phyloP scores from a whole-genome alignment of 768 basidiomycete species.

The Thelephora ganbajun region DNA sequence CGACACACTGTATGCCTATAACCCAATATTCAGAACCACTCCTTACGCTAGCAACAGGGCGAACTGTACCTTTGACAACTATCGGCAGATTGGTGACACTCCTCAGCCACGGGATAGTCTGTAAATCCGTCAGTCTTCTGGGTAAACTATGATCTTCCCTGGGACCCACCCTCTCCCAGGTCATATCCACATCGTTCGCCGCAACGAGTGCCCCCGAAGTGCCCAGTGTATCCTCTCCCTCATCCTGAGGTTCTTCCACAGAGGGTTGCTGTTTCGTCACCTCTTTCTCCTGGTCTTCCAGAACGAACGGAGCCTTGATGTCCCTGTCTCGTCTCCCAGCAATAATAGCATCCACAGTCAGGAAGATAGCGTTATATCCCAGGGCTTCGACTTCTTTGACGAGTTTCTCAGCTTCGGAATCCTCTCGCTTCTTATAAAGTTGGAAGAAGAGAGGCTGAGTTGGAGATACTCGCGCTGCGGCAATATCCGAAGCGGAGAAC shows the following conservation, averaged over 20 bases:
- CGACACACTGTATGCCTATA: conserved; percentile 57
- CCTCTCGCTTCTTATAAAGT: conserved; percentile 70
- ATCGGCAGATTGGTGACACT: conserved; percentile 55
- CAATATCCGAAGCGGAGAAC: conserved; percentile 48
- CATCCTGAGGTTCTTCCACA: conserved; percentile 18
- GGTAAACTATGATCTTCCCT: not conserved
- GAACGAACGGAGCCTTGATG: conserved; percentile 41
- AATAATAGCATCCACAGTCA: conserved; percentile 85
- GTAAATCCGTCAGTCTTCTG: not conserved
- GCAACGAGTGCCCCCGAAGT: conserved; percentile 56
- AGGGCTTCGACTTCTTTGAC: conserved; percentile 56
- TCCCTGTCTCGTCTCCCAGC: conserved; percentile 72
- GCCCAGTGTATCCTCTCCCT: conserved; percentile 27
- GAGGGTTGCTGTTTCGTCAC: conserved; percentile 11
- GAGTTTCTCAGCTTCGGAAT: conserved; percentile 50
- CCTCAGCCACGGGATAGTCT: conserved; percentile 71
- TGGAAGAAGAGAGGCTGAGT: conserved; percentile 67
- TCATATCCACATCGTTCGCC: conserved; percentile 63
- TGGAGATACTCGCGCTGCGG: conserved; percentile 35
- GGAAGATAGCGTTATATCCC: conserved; percentile 79
- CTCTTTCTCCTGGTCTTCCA: conserved; percentile 28
- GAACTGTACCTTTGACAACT: conserved; percentile 51
- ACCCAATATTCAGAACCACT: not conserved
- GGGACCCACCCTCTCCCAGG: conserved; percentile 47
- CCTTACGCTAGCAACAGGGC: too few relatives aligned